phyloP scores from a whole-genome alignment of 164 flowering plant species.

The Vitis cinerea region DNA sequence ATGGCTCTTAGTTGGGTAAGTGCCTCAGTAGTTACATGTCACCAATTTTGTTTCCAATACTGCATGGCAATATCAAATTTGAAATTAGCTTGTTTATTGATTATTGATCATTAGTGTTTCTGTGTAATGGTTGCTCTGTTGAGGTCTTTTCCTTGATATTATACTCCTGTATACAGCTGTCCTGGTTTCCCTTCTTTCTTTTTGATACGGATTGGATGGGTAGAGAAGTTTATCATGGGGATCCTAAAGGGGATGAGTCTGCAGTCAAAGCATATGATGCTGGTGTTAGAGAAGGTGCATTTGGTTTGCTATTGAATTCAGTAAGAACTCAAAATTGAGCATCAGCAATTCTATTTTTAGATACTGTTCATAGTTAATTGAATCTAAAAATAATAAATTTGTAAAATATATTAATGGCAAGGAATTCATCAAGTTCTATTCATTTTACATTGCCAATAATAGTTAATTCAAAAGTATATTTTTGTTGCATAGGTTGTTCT shows the following conservation, averaged over 20 bases:
- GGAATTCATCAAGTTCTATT: neutral
- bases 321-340: constrained; percentile 72
- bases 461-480: neutral
- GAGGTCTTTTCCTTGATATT: neutral
- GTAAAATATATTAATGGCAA: neutral
- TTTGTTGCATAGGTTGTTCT: constrained; percentile 69
- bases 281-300: constrained; percentile 99
- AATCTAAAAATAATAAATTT: neutral
- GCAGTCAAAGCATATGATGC: constrained; percentile 64
- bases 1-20: constrained; percentile 98
- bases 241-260: constrained; percentile 64
- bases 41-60: neutral
- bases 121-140: constrained; percentile 2
- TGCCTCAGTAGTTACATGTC: neutral
- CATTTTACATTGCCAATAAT: neutral
- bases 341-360: constrained; percentile 7
- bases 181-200: constrained; percentile 99
- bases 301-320: constrained; percentile 99
- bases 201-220: constrained; percentile 99
- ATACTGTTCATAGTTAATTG: neutral
- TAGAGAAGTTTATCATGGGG: constrained; percentile 93
- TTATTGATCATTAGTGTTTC: neutral
- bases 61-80: neutral
- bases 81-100: neutral
- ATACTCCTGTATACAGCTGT: constrained; percentile 51